phyloP scores from a whole-genome alignment of 2,329 filamentous ascomycete species.

The Ophiostoma sp. region DNA sequence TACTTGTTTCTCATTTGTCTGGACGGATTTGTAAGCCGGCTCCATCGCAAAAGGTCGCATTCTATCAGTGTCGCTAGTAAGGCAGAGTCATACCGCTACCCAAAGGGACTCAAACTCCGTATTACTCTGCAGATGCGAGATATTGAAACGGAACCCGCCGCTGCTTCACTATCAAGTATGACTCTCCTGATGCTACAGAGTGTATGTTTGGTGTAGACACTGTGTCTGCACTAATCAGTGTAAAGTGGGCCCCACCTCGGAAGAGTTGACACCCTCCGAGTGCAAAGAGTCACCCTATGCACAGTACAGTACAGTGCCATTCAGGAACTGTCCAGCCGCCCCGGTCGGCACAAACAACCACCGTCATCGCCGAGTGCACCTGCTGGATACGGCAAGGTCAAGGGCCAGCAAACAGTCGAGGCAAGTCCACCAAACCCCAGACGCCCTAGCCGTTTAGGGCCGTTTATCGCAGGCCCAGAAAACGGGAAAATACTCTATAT shows the following conservation, averaged over 20 bases:
- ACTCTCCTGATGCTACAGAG: background rate
- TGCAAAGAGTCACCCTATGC: background rate
- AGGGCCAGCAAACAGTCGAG: background rate
- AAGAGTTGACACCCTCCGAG: background rate
- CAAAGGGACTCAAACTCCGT: too few species aligned
- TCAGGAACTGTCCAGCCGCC: background rate
- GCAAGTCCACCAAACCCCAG: background rate
- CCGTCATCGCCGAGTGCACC: conserved; percentile 24
- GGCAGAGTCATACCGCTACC: background rate
- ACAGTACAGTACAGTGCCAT: background rate
- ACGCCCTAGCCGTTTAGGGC: conserved; percentile 1
- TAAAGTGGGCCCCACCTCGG: background rate
- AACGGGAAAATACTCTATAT: background rate
- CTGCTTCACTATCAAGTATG: background rate
- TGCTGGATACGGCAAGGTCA: conserved; percentile 19
- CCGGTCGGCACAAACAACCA: conserved; percentile 22
- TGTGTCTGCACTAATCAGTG: background rate
- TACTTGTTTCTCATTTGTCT: background rate
- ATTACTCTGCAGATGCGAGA: too few species aligned
- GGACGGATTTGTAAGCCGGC: background rate
- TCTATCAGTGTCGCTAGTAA: background rate
- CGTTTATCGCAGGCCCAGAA: conserved; percentile 6
- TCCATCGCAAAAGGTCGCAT: background rate
- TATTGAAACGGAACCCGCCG: background rate
- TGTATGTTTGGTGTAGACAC: background rate